phyloP scores from a whole-genome alignment of 2,329 filamentous ascomycete genomes.

The Calonectria montana region DNA sequence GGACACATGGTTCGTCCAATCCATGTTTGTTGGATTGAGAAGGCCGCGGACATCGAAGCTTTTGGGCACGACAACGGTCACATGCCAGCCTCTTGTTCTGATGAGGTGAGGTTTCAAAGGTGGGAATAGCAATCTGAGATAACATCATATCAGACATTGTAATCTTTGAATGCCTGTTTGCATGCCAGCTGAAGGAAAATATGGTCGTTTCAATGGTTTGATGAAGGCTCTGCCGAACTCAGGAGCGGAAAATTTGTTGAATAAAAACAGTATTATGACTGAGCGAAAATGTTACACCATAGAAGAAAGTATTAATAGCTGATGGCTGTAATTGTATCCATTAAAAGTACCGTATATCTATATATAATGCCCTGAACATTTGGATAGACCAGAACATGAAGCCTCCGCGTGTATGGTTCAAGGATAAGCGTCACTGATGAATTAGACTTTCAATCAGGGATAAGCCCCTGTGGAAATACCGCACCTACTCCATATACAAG shows the following conservation, averaged over 20 bases:
- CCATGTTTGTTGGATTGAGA: background rate
- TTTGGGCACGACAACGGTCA: background rate
- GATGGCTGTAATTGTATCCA: no score
- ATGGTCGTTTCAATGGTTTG: background rate
- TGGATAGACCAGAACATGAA: no score
- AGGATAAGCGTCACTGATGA: no score
- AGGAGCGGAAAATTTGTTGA: background rate
- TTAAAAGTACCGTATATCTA: no score
- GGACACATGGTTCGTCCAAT: background rate
- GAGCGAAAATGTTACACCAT: no score
- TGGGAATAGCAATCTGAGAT: background rate
- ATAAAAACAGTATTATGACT: background rate
- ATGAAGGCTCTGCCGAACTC: background rate
- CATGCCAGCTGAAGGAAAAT: background rate
- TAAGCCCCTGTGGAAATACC: no score
- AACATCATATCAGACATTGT: background rate
- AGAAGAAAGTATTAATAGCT: no score
- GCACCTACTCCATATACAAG: no score
- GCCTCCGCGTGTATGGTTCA: no score
- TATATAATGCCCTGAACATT: no score
- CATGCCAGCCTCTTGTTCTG: background rate
- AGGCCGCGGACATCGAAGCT: background rate
- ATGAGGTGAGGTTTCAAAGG: background rate
- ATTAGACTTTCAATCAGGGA: no score
- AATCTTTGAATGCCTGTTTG: background rate